Percentiles rank a stretch among this genome's conserved stretches.
phyloP scores from a whole-genome alignment of 306 rosid genomes.

The Lotus japonicus region DNA sequence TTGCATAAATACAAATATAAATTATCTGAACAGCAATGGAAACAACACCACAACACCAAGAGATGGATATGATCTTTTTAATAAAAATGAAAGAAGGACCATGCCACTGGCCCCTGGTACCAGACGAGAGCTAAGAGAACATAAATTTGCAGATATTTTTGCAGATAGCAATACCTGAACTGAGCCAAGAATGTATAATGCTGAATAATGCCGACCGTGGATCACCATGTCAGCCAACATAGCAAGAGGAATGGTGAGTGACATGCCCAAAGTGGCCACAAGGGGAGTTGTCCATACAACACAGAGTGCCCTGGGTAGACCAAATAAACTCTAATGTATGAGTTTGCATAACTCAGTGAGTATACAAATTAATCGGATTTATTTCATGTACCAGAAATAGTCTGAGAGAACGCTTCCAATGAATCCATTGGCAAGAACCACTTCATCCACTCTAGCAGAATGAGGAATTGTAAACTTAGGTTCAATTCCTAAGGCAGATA shows the following conservation, averaged over 20 bases:
- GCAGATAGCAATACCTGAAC: conserved; percentile 51
- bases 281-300: conserved; percentile 99
- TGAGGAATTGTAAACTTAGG: conserved; percentile 87
- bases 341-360: background rate
- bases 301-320: conserved; percentile 69
- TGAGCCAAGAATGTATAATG: conserved; percentile 86
- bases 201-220: conserved; percentile 94
- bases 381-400: conserved; percentile 69
- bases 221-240: conserved; percentile 97
- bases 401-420: conserved; percentile 95
- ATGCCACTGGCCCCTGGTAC: background rate
- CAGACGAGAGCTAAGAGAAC: background rate
- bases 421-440: conserved; percentile 88
- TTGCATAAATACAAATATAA: background rate
- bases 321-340: conserved; percentile 20
- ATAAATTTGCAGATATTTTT: background rate
- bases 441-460: conserved; percentile 71
- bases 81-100: background rate
- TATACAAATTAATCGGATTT: conserved; percentile 1
- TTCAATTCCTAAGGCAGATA: conserved; percentile 90
- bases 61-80: background rate
- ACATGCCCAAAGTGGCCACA: conserved; percentile 98
- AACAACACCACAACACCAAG: background rate
- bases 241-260: conserved; percentile 97
- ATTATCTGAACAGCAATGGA: background rate